Evolutionary conservation across 2,329 filamentous ascomycete genomes (phyloP), one percentile per base, ranked within the genome.

Genomic region (Exophiala oligosperma): DNA sequence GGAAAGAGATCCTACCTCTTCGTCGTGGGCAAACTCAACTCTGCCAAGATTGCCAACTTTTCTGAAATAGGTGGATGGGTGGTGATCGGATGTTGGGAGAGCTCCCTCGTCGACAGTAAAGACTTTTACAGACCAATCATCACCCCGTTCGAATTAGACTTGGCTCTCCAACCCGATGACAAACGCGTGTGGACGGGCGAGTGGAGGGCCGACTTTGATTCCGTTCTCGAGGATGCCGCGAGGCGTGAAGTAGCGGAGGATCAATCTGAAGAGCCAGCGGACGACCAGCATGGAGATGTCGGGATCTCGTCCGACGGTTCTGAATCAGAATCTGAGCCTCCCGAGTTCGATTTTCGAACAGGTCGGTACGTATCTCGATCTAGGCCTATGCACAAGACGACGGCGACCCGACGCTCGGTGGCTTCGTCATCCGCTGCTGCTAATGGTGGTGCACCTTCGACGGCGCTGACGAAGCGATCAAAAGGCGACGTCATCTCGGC

Each of bases 21-120:
- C 49, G 94, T 99, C 1, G 94, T 99, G 0, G 94, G 94, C 59
- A 97, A 97, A 73, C 81, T 99, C 26, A 99, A 97, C 70, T 88
- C 92, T 0, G 93, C 92, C 38, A 99, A 99, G 73, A 81, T 99
- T 23, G 94, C 94, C 49, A 99, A 99, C 74, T 99, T 99, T 75
- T 85, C 89, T 57, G 94, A 99, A 73, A 85, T 99, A 4, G 93
- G 92, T 44, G 93, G 92, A 14, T 99, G 94, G 94, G 92, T 97
- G 0, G 92, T 97, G 0, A 90, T 99, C 8, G 93, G 94, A 2
- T 99, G 94, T 74, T 99, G 94, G 94, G 94, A 99, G 76, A 96
- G 92, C 72, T 91, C 90, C 59, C 77, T 97, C 51, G 84, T 99
- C 3, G 93, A 97, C 67, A 91, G 92, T 63, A 89, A 90, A 57